Conservation (phyloP, 805 yeast genomes). For the Wickerhamomyces strasburgensis region DNA sequence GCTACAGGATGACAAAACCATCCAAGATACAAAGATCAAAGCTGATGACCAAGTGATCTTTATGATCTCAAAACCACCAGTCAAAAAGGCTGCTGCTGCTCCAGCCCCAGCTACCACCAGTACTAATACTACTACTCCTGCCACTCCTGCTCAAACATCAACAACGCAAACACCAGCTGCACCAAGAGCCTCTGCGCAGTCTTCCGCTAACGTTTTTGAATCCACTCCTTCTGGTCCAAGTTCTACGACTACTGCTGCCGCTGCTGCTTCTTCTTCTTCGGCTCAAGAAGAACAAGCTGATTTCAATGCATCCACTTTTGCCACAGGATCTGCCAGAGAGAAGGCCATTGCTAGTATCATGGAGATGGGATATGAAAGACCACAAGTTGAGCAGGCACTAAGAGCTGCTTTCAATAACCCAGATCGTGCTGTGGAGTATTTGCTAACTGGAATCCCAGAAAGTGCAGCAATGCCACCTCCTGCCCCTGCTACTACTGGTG, state of each 20-base stretch:
- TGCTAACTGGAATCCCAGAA: constrained; percentile 86
- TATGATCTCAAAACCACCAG: constrained; percentile 58
- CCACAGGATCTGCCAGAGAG: constrained; percentile 74
- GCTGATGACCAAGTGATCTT: constrained; percentile 85
- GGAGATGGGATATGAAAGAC: constrained; percentile 94
- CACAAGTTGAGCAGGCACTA: constrained; percentile 83
- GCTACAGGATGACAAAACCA: constrained; percentile 73
- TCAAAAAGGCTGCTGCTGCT: constrained; percentile 19
- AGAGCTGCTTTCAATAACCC: constrained; percentile 97
- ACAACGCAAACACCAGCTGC: constrained; percentile 21
- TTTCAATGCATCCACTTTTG: constrained; percentile 48
- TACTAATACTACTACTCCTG: constrained; percentile 17
- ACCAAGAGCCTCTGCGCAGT: constrained; percentile 21
- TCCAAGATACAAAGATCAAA: constrained; percentile 69
- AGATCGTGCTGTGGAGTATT: constrained; percentile 94
- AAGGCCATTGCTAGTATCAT: constrained; percentile 75
- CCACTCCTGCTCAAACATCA: constrained; percentile 18
- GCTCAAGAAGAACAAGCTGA: constrained; percentile 15
- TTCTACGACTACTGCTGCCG: constrained; percentile 23
- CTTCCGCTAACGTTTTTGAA: too few species aligned
- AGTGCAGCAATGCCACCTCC: constrained; percentile 29
- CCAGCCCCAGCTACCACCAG: constrained; percentile 25
- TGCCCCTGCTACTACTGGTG: too few species aligned
- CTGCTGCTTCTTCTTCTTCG: constrained; percentile 21
- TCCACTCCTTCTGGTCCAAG: constrained; percentile 19